These are phyloP conservation scores for Corymbia maculata DNA, from an alignment of 345 rosid species.

Conservation along the genomic window DNA sequence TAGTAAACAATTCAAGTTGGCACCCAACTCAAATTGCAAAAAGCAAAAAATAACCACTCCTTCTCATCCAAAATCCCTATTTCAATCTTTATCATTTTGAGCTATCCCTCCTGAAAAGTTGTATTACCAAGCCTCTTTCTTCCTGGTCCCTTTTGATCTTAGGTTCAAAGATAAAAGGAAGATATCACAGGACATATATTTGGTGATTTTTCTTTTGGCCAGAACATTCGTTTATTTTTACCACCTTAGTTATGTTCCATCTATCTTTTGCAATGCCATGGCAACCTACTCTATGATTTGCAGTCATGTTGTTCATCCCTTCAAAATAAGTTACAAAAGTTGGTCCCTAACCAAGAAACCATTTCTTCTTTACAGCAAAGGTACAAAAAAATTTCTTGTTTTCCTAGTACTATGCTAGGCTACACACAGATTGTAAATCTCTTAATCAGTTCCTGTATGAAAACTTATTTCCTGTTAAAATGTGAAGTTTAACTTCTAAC, in stretches of 20 bases:
- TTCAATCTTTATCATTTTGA: not conserved
- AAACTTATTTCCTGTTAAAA: not conserved
- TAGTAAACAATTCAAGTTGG: not conserved
- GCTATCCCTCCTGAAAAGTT: not conserved
- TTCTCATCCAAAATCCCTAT: not conserved
- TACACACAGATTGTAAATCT: not conserved
- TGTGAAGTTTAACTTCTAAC: not conserved
- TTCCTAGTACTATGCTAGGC: not conserved
- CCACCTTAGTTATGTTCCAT: not conserved
- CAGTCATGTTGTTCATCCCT: not conserved
- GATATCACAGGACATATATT: not conserved
- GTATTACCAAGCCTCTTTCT: not conserved
- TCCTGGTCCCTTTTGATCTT: not conserved
- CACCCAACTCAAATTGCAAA: not conserved
- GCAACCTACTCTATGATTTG: not conserved
- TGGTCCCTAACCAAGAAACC: not conserved
- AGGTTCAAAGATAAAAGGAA: not conserved
- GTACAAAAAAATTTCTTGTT: not conserved
- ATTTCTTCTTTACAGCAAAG: not conserved
- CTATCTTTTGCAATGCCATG: not conserved
- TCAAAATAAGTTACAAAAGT: not conserved
- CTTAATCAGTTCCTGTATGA: not conserved
- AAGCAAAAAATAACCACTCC: not conserved
- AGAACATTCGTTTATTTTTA: not conserved
- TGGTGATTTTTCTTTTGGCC: not conserved